Base-by-base conservation (phyloP, 148 eudicot species). In the Fagopyrum tataricum region DNA sequence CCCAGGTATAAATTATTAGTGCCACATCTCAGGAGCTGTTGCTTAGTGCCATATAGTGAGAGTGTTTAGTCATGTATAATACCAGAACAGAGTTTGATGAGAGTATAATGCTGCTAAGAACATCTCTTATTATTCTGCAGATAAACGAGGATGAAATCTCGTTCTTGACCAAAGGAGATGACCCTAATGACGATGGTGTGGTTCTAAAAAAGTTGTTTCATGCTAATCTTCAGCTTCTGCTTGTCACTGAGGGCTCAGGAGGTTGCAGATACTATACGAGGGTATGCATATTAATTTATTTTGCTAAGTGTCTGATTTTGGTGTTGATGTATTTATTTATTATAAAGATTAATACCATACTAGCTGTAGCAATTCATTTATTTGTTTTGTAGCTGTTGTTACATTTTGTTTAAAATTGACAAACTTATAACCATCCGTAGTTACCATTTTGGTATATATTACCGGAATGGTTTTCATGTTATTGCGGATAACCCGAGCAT, bases 61-160 rank as follows among this genome's bases (percentile, higher is more conserved):
- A 4, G 8, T 62, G 42, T 62, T 31, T 62, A 26, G 42, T 31
- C 69, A 39, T 64, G 69, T 64, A 15, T 64, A 31, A 37, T 41
- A 64, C 26, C 42, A 64, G n/a, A 59, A 64, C 43, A 15, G 43
- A 64, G 69, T 37, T 64, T 64, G 20, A 64, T 31, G 68, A 62
- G 68, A 14, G 6, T 52, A 59, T 61, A 21, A 61, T 37, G 17
- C 17, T 59, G 17, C 17, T 59, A 44, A 74, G 53, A 43, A 13
- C 24, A 46, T 9, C 55, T 73, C 4, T 43, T 51, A 13, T 70
- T 71, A 18, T 44, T 56, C 68, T 73, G 79, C 85, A 93, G 98
- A 82, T 93, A 72, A 93, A 92, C 68, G 98, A 93, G 79, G 98
- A 93, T 1, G 98, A 93, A 82, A 86, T 93, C 48, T 18, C 87